Conservation (phyloP, 2,329 filamentous ascomycete species). For the Claviceps paspali region DNA sequence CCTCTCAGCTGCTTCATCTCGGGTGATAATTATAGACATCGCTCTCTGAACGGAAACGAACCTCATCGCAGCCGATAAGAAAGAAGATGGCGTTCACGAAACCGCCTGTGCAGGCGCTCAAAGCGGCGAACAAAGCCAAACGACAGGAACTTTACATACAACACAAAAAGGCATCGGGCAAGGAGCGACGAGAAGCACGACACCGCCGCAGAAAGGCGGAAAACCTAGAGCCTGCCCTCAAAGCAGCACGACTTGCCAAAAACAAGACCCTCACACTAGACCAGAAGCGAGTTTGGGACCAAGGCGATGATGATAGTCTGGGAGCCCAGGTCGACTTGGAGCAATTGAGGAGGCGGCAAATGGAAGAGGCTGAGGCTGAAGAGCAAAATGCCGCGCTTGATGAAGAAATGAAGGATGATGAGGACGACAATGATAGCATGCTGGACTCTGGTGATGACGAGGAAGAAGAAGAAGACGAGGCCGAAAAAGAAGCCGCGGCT, state of each 20-base stretch:
- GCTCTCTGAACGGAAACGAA: neutral
- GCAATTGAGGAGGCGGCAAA: slow-evolving; percentile 39
- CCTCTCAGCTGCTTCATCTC: neutral
- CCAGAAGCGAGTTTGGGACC: slow-evolving; percentile 80
- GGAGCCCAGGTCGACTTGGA: slow-evolving; percentile 42
- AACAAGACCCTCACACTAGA: slow-evolving; percentile 76
- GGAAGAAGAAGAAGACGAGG: slow-evolving; percentile 34
- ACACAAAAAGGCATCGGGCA: slow-evolving; percentile 62
- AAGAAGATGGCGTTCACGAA: slow-evolving; percentile 20
- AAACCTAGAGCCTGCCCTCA: slow-evolving; percentile 62
- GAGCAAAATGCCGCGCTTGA: slow-evolving; percentile 30
- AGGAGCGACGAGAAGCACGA: slow-evolving; percentile 59
- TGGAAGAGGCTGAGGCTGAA: slow-evolving; percentile 37
- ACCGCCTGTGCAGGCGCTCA: slow-evolving; percentile 23
- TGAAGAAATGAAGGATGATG: slow-evolving; percentile 27
- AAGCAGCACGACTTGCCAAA: slow-evolving; percentile 54
- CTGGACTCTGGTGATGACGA: slow-evolving; percentile 48
- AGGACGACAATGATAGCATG: slow-evolving; percentile 64
- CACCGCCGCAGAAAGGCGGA: slow-evolving; percentile 74
- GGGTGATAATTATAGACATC: neutral
- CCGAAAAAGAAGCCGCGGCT: slow-evolving; percentile 24
- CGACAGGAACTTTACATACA: slow-evolving; percentile 66
- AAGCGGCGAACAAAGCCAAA: slow-evolving; percentile 60
- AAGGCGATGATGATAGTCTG: slow-evolving; percentile 47
- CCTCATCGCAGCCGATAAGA: no score